These are phyloP conservation scores for Golubevia pallescens DNA, from an alignment of 1,284 basidiomycete genomes.

Conservation along the genomic window DNA sequence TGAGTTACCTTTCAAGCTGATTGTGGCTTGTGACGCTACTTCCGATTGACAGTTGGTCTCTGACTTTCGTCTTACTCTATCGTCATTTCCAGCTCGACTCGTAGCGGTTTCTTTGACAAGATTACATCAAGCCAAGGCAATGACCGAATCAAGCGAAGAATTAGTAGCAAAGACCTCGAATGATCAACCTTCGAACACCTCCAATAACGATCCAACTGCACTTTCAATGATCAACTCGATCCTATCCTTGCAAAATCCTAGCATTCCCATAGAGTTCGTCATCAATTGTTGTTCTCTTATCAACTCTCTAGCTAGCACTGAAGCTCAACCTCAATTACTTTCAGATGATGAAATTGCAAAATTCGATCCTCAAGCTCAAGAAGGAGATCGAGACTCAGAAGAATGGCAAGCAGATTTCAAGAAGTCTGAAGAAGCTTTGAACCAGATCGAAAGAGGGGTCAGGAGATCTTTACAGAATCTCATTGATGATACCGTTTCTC, in stretches of 20 bases:
- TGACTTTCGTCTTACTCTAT: not conserved
- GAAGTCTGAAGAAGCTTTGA: not conserved
- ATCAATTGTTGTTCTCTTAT: conserved; percentile 38
- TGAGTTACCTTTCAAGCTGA: conserved; percentile 10
- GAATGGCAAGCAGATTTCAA: not conserved
- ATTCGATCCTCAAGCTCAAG: too few species aligned
- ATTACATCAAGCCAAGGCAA: conserved; percentile 8
- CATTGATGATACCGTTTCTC: not conserved
- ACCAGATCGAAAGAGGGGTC: not conserved
- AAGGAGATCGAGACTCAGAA: too few species aligned
- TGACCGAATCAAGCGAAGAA: conserved; percentile 14
- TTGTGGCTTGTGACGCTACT: not conserved
- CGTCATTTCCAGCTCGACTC: conserved; percentile 12
- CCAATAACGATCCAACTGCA: conserved; percentile 25
- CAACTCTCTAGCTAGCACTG: conserved; percentile 3
- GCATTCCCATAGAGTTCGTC: conserved; percentile 51
- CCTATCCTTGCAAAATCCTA: conserved; percentile 36
- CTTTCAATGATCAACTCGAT: conserved; percentile 45
- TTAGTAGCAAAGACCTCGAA: conserved; percentile 15
- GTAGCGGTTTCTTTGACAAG: conserved; percentile 27
- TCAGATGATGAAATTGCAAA: too few species aligned
- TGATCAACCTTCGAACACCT: conserved; percentile 24
- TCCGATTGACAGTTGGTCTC: not conserved
- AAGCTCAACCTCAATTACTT: too few species aligned
- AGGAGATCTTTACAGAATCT: not conserved